These are phyloP conservation scores for Lenwebbia sp. DNA, from an alignment of 345 rosid genomes.

Conservation along the genomic window DNA sequence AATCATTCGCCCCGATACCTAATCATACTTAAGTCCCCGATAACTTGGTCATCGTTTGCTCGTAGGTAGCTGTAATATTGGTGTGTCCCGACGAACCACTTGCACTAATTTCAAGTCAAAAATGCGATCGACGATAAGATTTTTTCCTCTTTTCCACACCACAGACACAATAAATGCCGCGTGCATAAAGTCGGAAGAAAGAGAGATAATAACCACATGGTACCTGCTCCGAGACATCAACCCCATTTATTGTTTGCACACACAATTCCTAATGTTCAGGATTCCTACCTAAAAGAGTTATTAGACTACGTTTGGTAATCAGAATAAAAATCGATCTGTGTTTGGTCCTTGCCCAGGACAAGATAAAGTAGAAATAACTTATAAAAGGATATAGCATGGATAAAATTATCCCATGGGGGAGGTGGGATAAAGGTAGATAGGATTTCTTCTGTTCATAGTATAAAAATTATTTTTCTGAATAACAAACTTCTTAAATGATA, in stretches of 20 bases:
- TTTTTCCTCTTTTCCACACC: background rate
- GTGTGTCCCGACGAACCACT: background rate
- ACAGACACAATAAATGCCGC: background rate
- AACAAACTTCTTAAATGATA: no score
- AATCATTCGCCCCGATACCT: background rate
- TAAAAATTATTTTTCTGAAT: no score
- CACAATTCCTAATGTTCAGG: background rate
- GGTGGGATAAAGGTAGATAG: no score
- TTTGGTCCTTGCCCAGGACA: no score
- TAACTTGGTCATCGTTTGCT: background rate
- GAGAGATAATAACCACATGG: background rate
- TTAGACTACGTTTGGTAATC: no score
- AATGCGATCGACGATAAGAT: background rate
- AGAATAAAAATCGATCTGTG: no score
- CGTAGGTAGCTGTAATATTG: background rate
- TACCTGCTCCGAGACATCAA: background rate
- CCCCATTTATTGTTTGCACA: background rate
- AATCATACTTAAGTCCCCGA: background rate
- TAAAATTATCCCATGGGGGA: no score
- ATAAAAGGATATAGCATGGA: no score
- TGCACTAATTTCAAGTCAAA: background rate
- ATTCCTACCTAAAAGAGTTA: background rate
- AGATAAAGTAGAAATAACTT: no score
- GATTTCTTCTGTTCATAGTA: no score
- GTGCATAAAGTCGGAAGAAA: background rate